Base-by-base conservation (phyloP, 345 rosid species). In the Mallotus nudiflorus region DNA sequence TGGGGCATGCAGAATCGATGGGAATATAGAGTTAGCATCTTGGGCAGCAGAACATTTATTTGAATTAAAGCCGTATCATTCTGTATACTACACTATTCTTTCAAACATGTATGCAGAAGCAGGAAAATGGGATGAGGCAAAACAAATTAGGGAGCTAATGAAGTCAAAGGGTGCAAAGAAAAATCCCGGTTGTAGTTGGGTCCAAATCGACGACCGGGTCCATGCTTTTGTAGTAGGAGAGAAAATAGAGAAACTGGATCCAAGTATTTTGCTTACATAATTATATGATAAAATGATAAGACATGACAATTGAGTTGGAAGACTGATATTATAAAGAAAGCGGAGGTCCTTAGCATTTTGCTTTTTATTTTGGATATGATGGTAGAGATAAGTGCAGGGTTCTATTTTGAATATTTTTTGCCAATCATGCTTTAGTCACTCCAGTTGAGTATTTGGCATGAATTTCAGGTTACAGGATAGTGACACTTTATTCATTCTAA, bases 101-200 rank as follows among this genome's bases (percentile, higher is more conserved):
- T 42, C 46, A 42, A 42, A 42, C 46, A 42, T 42, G 11, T 42
- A 42, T 42, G 46, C 46, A 42, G 46, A 42, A 42, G 46, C 46
- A 42, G 46, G 46, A 42, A 9, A 42, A 42, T 42, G 46, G 46
- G 46, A 42, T 42, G 46, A 49, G 22, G 53, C 53, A 18, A 49
- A 49, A 84, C 66, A 60, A 52, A 66, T 86, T 9, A 75, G 88
- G 71, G 78, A 77, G 48, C 45, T 79, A 71, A 85, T 88, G 91
- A 82, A 75, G 74, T 80, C 74, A 13, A 78, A 75, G 61, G 82
- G 80, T 45, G 77, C 85, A 65, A 82, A 52, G 57, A 85, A 88
- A 71, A 69, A 28, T 22, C 88, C 87, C 19, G 91, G 81, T 48
- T 83, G 69, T 64, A 86, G 88, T 72, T 89, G 88, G 91, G 83